These are phyloP conservation scores for Pseudopithomyces maydicus DNA, from an alignment of 2,329 filamentous ascomycete species.

Conservation along the genomic window DNA sequence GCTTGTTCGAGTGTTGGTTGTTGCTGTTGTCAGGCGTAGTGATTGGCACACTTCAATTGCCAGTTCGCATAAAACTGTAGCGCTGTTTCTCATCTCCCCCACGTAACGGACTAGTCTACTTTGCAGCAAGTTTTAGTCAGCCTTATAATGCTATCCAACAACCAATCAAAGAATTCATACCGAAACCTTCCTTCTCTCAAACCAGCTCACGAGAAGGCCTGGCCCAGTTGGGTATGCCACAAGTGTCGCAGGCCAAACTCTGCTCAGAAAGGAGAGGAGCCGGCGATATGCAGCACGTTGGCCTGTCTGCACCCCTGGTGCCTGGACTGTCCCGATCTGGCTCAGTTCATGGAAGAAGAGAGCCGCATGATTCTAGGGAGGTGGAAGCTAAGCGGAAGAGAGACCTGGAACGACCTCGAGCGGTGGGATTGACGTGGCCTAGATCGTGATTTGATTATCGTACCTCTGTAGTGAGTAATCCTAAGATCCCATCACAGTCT, in stretches of 20 bases:
- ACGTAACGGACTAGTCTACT: too few relatives aligned
- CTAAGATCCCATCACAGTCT: too few relatives aligned
- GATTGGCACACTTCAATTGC: too few relatives aligned
- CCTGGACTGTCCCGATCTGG: not conserved
- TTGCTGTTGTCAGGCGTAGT: too few relatives aligned
- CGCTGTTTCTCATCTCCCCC: too few relatives aligned
- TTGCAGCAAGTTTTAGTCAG: not conserved
- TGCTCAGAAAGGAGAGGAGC: not conserved
- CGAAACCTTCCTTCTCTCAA: not conserved
- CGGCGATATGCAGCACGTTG: not conserved
- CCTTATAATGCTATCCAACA: not conserved
- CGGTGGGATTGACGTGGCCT: not conserved
- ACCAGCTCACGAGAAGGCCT: not conserved
- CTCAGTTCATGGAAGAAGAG: not conserved
- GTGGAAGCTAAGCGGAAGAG: not conserved
- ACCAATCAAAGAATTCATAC: not conserved
- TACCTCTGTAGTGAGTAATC: too few relatives aligned
- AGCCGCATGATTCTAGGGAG: not conserved
- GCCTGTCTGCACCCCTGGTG: not conserved
- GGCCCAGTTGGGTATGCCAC: conserved; percentile 1
- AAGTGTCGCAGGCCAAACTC: not conserved
- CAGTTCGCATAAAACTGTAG: too few relatives aligned
- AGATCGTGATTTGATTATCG: too few relatives aligned
- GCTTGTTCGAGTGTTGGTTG: too few relatives aligned
- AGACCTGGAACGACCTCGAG: not conserved